These are phyloP conservation scores for Zanthoxylum bungeanum DNA, from an alignment of 345 rosid genomes.

Conservation along the genomic window DNA sequence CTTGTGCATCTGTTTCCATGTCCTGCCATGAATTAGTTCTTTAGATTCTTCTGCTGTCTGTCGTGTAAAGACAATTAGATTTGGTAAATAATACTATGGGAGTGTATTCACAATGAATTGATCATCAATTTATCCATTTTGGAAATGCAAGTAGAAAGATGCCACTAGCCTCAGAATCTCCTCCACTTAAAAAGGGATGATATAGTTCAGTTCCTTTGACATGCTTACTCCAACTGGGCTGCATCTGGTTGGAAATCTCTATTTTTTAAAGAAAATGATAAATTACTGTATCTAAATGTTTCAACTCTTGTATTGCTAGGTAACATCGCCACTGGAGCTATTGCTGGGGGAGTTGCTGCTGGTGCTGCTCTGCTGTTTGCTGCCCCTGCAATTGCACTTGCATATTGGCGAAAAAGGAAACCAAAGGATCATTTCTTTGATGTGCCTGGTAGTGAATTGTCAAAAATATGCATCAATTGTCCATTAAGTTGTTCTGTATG, in stretches of 20 bases:
- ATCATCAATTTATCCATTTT: neutral
- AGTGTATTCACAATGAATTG: neutral
- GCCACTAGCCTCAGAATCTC: neutral
- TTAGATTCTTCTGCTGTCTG: neutral
- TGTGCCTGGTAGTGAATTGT: slow-evolving; percentile 72
- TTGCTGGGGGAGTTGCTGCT: slow-evolving; percentile 98
- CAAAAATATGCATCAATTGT: slow-evolving; percentile 7
- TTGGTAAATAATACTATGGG: neutral
- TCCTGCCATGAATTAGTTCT: neutral
- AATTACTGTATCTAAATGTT: neutral
- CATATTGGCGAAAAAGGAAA: slow-evolving; percentile 64
- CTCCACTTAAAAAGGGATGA: neutral
- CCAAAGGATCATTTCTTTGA: slow-evolving; percentile 93
- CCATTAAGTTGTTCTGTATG: neutral
- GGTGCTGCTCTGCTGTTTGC: slow-evolving; percentile 95
- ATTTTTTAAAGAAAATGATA: neutral
- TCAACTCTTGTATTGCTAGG: slow-evolving; percentile 38
- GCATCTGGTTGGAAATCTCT: neutral
- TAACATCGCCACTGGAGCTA: slow-evolving; percentile 66
- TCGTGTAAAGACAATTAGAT: neutral
- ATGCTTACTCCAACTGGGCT: neutral
- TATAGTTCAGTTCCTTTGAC: neutral
- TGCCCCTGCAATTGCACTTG: slow-evolving; percentile 83
- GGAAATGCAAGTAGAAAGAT: neutral
- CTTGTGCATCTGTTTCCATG: neutral